phyloP scores from a whole-genome alignment of 805 yeast genomes.

The Wickerhamomyces bovis region DNA sequence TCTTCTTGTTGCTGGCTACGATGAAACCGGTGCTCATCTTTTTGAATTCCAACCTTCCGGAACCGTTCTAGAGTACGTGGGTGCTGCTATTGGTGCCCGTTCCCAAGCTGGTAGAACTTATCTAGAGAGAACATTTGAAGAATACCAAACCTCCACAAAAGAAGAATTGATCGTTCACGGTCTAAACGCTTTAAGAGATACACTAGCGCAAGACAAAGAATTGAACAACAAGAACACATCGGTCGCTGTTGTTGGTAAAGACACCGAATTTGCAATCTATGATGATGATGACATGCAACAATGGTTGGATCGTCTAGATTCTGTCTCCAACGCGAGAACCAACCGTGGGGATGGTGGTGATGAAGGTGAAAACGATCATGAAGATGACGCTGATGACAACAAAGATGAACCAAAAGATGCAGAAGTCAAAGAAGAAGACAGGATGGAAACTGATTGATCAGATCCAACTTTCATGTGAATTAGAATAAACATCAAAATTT shows the following conservation, averaged over 20 bases:
- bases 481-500: not conserved
- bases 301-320: constrained; percentile 74
- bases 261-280: constrained; percentile 62
- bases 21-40: constrained; percentile 90
- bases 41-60: constrained; percentile 97
- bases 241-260: constrained; percentile 88
- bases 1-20: constrained; percentile 80
- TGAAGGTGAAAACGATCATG: constrained; percentile 13
- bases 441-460: constrained; percentile 31
- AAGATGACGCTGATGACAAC: constrained; percentile 20
- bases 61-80: constrained; percentile 81
- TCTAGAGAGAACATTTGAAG: constrained; percentile 77
- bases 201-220: constrained; percentile 91
- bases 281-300: constrained; percentile 81
- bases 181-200: constrained; percentile 86
- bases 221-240: constrained; percentile 79
- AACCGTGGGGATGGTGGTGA: constrained; percentile 31
- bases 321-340: constrained; percentile 52
- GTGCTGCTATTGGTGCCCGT: constrained; percentile 96
- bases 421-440: constrained; percentile 21
- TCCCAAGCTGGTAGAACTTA: constrained; percentile 98
- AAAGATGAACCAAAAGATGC: constrained; percentile 11
- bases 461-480: not conserved
- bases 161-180: constrained; percentile 83
- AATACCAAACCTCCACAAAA: constrained; percentile 50